Percentiles rank a stretch among this genome's conserved stretches.
Evolutionary conservation across 75 land plant genomes (phyloP).

Genomic region (Adiantum capillusveneris): DNA sequence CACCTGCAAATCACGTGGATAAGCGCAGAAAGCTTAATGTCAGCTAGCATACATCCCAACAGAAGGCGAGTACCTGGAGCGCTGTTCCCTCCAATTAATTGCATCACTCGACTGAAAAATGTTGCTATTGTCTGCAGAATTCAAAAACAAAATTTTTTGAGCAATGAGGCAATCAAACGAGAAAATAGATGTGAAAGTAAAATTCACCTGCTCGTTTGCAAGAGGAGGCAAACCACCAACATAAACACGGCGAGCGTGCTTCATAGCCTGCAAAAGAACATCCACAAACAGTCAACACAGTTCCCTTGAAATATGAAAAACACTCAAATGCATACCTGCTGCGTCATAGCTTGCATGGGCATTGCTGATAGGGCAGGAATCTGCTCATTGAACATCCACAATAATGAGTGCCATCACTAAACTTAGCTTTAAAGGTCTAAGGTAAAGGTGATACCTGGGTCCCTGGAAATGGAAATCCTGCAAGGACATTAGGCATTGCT

Average conservation of each 20-base stretch:
- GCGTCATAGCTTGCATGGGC: constrained; percentile 59
- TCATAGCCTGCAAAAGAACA: constrained; percentile 39
- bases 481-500: constrained; percentile 30
- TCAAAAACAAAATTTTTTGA: background rate
- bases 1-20: constrained; percentile 39
- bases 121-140: constrained; percentile 76
- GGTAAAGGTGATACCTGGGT: constrained; percentile 27
- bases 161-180: too few relatives aligned
- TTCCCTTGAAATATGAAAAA: background rate
- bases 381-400: constrained; percentile 11
- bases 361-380: constrained; percentile 37
- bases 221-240: constrained; percentile 67
- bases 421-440: background rate
- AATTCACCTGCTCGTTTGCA: constrained; percentile 53
- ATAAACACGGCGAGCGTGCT: constrained; percentile 69
- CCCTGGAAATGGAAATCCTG: constrained; percentile 31
- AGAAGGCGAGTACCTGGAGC: constrained; percentile 56
- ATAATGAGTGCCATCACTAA: background rate
- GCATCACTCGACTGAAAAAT: constrained; percentile 87
- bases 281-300: background rate
- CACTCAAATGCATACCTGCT: constrained; percentile 24
- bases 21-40: background rate
- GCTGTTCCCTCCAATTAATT: constrained; percentile 92
- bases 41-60: background rate
- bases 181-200: background rate